A percentile compares a stretch with the other conserved stretches of the same genome.
These are phyloP conservation scores for Elsinoe fawcettii DNA, from an alignment of 2,329 filamentous ascomycete species.

Conservation along the genomic window DNA sequence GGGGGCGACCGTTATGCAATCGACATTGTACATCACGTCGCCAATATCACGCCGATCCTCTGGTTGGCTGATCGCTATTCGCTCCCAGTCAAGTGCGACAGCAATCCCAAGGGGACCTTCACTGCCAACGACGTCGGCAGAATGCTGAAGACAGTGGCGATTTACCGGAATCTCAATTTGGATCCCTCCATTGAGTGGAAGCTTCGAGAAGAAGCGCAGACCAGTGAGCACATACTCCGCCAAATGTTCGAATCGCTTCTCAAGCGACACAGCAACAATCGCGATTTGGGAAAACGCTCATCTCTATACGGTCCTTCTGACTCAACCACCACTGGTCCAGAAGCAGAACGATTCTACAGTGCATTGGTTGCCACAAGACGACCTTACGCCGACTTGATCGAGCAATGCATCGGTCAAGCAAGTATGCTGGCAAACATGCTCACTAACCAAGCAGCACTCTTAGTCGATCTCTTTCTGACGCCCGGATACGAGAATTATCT, in stretches of 20 bases:
- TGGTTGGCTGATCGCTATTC: constrained; percentile 58
- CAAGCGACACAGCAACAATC: too few species aligned
- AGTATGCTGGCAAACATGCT: constrained; percentile 45
- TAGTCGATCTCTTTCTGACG: constrained; percentile 47
- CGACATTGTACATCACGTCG: constrained; percentile 56
- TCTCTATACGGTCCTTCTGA: too few species aligned
- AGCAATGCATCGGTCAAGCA: constrained; percentile 44
- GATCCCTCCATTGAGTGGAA: too few species aligned
- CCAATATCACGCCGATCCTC: constrained; percentile 57
- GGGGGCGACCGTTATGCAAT: constrained; percentile 39
- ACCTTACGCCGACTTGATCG: constrained; percentile 42
- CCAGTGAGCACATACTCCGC: too few species aligned
- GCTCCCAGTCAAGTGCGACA: constrained; percentile 56
- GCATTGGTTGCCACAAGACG: constrained; percentile 41
- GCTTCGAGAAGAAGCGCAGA: too few species aligned
- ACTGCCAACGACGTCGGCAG: too few species aligned
- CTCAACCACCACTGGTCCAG: too few species aligned
- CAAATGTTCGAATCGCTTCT: too few species aligned
- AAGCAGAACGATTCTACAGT: constrained; percentile 47
- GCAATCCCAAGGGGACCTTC: constrained; percentile 51
- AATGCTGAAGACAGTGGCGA: too few species aligned
- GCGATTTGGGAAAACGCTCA: too few species aligned
- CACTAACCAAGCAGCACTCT: constrained; percentile 46
- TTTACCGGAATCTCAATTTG: too few species aligned
- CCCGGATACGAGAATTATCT: constrained; percentile 45